Percentiles rank a stretch among this genome's conserved stretches.
Evolutionary conservation across 305 asterid species (phyloP).

Genomic region (Solanum hybrid): DNA sequence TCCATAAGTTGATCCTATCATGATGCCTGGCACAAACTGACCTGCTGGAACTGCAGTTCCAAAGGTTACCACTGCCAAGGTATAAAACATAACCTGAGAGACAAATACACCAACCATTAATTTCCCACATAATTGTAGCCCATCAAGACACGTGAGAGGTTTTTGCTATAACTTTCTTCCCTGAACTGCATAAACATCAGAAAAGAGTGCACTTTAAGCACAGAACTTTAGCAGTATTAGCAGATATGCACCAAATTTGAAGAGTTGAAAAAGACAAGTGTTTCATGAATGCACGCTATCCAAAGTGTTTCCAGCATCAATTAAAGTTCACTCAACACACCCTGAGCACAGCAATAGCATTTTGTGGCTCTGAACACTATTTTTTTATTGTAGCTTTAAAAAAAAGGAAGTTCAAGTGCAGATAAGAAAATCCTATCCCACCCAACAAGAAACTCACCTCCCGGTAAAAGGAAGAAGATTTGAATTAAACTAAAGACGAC

Average conservation of each 20-base stretch:
- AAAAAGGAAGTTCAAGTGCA: not conserved
- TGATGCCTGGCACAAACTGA: conserved; percentile 95
- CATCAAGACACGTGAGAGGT: not conserved
- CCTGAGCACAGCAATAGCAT: no score
- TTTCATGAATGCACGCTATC: not conserved
- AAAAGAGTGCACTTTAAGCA: not conserved
- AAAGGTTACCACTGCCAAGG: conserved; percentile 85
- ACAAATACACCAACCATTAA: conserved; percentile 1
- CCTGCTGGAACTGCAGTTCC: conserved; percentile 98
- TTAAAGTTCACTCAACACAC: no score
- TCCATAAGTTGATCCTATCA: conserved; percentile 97
- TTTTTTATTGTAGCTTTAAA: not conserved
- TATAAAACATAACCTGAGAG: conserved; percentile 88
- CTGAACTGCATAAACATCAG: not conserved
- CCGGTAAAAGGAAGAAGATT: not conserved
- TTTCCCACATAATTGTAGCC: not conserved
- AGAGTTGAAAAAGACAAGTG: not conserved
- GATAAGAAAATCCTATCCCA: not conserved
- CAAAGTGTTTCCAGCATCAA: no score
- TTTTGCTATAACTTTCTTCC: not conserved
- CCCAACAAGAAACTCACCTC: not conserved
- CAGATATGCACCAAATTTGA: not conserved
- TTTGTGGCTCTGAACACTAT: no score
- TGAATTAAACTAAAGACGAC: not conserved
- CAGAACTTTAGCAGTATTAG: not conserved